phyloP scores from a whole-genome alignment of 1,284 basidiomycete species.

The Serendipita sp. region DNA sequence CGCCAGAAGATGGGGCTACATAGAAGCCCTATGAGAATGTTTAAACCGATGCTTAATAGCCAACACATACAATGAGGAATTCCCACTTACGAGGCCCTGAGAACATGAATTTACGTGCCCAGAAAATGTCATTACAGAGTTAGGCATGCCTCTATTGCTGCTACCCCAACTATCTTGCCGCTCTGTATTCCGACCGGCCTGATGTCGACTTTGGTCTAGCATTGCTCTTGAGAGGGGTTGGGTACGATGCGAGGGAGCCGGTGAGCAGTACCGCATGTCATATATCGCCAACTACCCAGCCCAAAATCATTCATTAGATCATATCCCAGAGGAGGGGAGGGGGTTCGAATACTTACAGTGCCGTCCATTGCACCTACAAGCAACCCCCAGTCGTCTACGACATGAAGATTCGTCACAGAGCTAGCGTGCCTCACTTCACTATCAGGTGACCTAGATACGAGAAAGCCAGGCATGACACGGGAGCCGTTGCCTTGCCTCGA shows the following conservation, averaged over 20 bases:
- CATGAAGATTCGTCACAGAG: slow-evolving; percentile 33
- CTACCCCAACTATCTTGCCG: neutral
- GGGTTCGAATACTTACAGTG: slow-evolving; percentile 27
- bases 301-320: neutral
- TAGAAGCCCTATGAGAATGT: slow-evolving; percentile 36
- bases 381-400: slow-evolving; percentile 36
- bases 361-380: slow-evolving; percentile 47
- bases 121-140: slow-evolving; percentile 32
- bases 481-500: too few species aligned
- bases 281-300: slow-evolving; percentile 40
- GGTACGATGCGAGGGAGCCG: neutral
- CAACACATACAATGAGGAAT: neutral
- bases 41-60: slow-evolving; percentile 1
- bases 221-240: too few species aligned
- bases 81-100: slow-evolving; percentile 32
- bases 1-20: slow-evolving; percentile 42
- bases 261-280: slow-evolving; percentile 41
- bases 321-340: neutral
- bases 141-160: slow-evolving; percentile 9
- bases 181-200: too few species aligned
- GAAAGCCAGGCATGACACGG: too few species aligned
- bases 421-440: neutral
- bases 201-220: too few species aligned
- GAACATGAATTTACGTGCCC: slow-evolving; percentile 45
- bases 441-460: neutral